These are phyloP conservation scores for Exophiala bonariae DNA, from an alignment of 2,329 filamentous ascomycete genomes.

Conservation along the genomic window DNA sequence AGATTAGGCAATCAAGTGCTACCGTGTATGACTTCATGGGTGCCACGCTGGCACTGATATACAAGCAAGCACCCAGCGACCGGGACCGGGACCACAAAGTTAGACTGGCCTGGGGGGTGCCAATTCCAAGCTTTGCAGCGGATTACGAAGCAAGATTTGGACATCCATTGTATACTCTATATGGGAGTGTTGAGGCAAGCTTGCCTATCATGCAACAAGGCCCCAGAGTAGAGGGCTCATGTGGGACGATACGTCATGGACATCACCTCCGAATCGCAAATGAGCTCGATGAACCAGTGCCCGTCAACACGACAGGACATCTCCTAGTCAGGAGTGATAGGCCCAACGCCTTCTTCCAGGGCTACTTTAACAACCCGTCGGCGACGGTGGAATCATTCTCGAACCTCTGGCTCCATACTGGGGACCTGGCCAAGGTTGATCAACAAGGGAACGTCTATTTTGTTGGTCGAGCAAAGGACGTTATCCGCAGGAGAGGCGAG, in stretches of 20 bases:
- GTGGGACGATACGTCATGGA: conserved; percentile 8
- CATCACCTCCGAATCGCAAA: conserved; percentile 16
- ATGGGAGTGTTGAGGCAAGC: conserved; percentile 16
- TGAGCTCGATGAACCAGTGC: conserved; percentile 11
- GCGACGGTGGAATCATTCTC: conserved; percentile 7
- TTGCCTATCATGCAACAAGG: conserved; percentile 14
- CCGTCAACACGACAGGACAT: conserved; percentile 14
- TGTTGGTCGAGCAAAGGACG: conserved; percentile 62
- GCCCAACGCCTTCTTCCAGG: conserved; percentile 18
- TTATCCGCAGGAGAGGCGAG: conserved; percentile 91
- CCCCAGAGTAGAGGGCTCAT: conserved; percentile 1
- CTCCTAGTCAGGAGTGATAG: conserved; percentile 14
- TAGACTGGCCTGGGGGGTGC: conserved; percentile 15
- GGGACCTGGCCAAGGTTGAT: conserved; percentile 80
- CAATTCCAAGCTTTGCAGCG: conserved; percentile 11
- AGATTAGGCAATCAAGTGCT: conserved; percentile 9
- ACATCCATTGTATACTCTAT: conserved; percentile 13
- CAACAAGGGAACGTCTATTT: conserved; percentile 20
- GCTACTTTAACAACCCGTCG: conserved; percentile 11
- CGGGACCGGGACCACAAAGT: conserved; percentile 12
- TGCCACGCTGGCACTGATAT: conserved; percentile 13
- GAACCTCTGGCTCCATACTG: conserved; percentile 81
- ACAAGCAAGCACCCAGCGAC: conserved; percentile 11
- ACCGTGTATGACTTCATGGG: conserved; percentile 20
- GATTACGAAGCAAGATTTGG: conserved; percentile 16